Conservation (phyloP, 768 basidiomycete genomes). For the Leucocoprinus birnbaumii region DNA sequence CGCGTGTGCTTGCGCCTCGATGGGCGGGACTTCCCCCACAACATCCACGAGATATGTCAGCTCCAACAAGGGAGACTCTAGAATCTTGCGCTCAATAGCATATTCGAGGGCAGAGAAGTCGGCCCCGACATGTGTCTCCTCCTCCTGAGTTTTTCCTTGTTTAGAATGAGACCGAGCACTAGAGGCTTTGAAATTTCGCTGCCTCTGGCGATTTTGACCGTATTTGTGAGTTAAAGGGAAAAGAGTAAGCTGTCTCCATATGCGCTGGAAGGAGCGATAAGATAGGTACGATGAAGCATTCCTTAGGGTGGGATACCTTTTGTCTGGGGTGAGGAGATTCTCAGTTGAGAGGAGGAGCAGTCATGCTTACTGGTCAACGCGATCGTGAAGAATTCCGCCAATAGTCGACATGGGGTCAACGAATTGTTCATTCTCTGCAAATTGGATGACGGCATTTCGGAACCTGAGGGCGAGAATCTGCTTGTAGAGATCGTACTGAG, state of each 20-base stretch:
- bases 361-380: constrained; percentile 54
- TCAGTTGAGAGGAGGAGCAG: no score
- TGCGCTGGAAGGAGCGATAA: constrained; percentile 33
- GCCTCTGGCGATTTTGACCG: constrained; percentile 27
- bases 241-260: constrained; percentile 15
- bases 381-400: constrained; percentile 60
- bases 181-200: constrained; percentile 22
- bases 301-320: constrained; percentile 28
- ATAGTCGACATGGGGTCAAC: constrained; percentile 60
- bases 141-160: constrained; percentile 32
- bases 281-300: constrained; percentile 31
- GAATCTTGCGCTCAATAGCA: constrained; percentile 79
- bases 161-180: constrained; percentile 16
- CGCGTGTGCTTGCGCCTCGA: constrained; percentile 11
- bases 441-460: constrained; percentile 56
- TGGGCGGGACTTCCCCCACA: constrained; percentile 68
- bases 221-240: constrained; percentile 31
- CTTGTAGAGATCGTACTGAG: constrained; percentile 81
- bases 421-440: constrained; percentile 76
- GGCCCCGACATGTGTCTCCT: constrained; percentile 50
- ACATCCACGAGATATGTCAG: constrained; percentile 86
- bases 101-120: constrained; percentile 72
- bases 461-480: constrained; percentile 74
- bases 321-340: neutral
- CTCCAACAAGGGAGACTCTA: constrained; percentile 77